Conservation (phyloP, 1,284 basidiomycete genomes). For the Papiliotrema flavescens region DNA sequence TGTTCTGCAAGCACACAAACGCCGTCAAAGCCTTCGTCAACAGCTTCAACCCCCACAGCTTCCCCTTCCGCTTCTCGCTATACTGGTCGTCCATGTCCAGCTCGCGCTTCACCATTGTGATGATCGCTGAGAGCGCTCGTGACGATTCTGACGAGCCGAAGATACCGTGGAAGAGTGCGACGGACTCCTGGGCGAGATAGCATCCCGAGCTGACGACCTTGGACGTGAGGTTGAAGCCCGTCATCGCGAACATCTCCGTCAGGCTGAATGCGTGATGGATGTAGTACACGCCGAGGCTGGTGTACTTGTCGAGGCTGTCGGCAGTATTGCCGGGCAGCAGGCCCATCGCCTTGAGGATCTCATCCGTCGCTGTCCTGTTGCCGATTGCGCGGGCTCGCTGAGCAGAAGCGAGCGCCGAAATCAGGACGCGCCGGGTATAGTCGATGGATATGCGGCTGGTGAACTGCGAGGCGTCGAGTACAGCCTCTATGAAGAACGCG, state of each 20-base stretch:
- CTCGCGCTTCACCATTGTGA: constrained; percentile 52
- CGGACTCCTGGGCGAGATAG: constrained; percentile 52
- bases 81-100: constrained; percentile 46
- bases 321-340: constrained; percentile 23
- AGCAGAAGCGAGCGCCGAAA: constrained; percentile 48
- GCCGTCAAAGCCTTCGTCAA: constrained; percentile 55
- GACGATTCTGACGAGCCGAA: constrained; percentile 56
- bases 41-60: constrained; percentile 40
- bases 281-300: constrained; percentile 55
- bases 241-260: constrained; percentile 55
- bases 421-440: constrained; percentile 45
- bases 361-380: constrained; percentile 22
- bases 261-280: constrained; percentile 54
- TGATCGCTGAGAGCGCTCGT: constrained; percentile 52
- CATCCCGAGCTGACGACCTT: constrained; percentile 44
- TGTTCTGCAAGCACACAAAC: constrained; percentile 53
- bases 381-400: constrained; percentile 44
- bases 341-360: constrained; percentile 8
- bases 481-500: constrained; percentile 49
- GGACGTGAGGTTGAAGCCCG: constrained; percentile 51
- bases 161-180: constrained; percentile 53
- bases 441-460: constrained; percentile 41
- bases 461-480: constrained; percentile 44
- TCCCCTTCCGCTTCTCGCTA: constrained; percentile 36
- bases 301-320: constrained; percentile 51